Base-by-base conservation (phyloP, 257 asterid species). In the Forsythia viridissima region DNA sequence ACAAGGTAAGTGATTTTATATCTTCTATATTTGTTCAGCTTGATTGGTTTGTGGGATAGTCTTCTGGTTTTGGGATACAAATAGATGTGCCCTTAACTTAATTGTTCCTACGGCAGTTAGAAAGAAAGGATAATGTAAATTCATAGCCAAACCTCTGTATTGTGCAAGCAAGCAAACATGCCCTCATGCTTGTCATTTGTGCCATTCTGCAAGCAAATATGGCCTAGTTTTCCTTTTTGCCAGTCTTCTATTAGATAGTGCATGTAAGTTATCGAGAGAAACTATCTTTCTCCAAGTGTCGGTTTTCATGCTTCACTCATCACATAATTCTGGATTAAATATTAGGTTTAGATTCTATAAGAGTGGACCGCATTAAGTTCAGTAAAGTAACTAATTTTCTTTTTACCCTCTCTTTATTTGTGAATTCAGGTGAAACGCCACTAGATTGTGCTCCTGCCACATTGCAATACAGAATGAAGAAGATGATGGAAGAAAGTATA, bases 391-490 rank as follows among this genome's bases (percentile, higher is more conserved):
- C 70, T 72, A 44, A 76, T 42, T 73, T 37, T 77, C 9, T 7
- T 75, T 81, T 61, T 76, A 52, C 34, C 74, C 65, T 73, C 75
- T 51, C 70, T 3, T 30, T 71, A 24, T 61, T 80, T 12, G 65
- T 83, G 66, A 57, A 71, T 83, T 83, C 87, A 96, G 99, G 97
- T 69, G 99, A 96, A 89, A 93, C 97, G 24, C 97, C 97, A 44
- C 84, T 96, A 20, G 99, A 96, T 75, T 96, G 99, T 84, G 98
- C 97, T 77, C 99, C 98, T 77, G 98, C 96, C 63, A 93, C 92
- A 4, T 83, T 96, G 90, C 97, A 92, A 86, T 93, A 89, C 94
- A 93, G 86, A 88, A 96, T 96, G 96, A 93, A 88, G 85, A 86
- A 74, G 88, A 96, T 90, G 93, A 88, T 89, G 80, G 90, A 92